Evolutionary conservation across 1,139 yeast genomes (phyloP).

Genomic region (Geotrichum candidum): DNA sequence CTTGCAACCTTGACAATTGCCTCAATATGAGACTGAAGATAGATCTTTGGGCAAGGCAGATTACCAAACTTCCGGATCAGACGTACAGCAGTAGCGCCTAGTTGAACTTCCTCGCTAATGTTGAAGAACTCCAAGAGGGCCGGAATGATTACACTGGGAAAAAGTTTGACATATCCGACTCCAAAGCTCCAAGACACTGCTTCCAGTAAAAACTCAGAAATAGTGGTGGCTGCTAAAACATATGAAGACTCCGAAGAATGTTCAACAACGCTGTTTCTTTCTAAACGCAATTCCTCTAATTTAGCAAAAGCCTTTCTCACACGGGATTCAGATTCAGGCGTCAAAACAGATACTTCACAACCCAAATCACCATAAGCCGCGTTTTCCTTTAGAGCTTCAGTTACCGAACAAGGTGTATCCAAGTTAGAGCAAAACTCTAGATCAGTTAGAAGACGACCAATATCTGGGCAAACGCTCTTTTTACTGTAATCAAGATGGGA

Average conservation of each 20-base stretch:
- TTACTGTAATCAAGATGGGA: slow-evolving; percentile 56
- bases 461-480: slow-evolving; percentile 65
- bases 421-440: slow-evolving; percentile 49
- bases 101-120: slow-evolving; percentile 75
- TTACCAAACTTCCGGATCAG: slow-evolving; percentile 55
- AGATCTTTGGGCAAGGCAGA: slow-evolving; percentile 45
- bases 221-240: slow-evolving; percentile 36
- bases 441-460: slow-evolving; percentile 59
- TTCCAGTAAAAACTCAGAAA: slow-evolving; percentile 27
- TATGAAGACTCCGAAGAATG: slow-evolving; percentile 24
- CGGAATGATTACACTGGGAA: slow-evolving; percentile 53
- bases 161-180: slow-evolving; percentile 29
- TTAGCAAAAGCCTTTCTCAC: slow-evolving; percentile 40
- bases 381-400: slow-evolving; percentile 41
- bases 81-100: slow-evolving; percentile 53
- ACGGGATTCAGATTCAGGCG: slow-evolving; percentile 28
- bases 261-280: slow-evolving; percentile 7
- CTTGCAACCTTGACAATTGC: slow-evolving; percentile 45
- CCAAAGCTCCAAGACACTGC: slow-evolving; percentile 21
- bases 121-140: slow-evolving; percentile 60
- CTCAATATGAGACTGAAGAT: slow-evolving; percentile 44
- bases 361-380: slow-evolving; percentile 37
- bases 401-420: slow-evolving; percentile 44
- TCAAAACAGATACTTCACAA: slow-evolving; percentile 28
- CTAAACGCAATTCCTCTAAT: slow-evolving; percentile 43